Evolutionary conservation across 2,329 filamentous ascomycete species (phyloP).

Genomic region (Paecilomyces sp.): DNA sequence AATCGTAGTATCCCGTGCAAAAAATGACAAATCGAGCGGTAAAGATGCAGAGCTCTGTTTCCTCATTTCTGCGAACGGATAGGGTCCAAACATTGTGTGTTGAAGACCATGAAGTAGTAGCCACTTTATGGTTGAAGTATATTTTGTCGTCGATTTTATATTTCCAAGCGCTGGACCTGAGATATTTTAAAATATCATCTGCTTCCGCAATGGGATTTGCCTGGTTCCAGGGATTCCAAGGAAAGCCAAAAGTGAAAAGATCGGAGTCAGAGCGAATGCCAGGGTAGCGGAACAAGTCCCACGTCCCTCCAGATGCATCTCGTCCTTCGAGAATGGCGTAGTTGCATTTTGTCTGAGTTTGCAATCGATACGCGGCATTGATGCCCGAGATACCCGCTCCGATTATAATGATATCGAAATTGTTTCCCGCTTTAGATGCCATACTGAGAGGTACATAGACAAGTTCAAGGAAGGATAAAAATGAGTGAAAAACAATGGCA

Average conservation of each 20-base stretch:
- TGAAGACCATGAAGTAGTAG: slow-evolving; percentile 44
- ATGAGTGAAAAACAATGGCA: too few relatives aligned
- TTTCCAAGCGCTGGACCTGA: slow-evolving; percentile 40
- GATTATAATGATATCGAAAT: slow-evolving; percentile 52
- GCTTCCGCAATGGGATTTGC: slow-evolving; percentile 42
- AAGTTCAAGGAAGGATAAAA: too few relatives aligned
- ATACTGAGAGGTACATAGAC: too few relatives aligned
- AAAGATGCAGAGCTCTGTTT: slow-evolving; percentile 11
- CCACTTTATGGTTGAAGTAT: slow-evolving; percentile 42
- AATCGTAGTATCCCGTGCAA: slow-evolving; percentile 65
- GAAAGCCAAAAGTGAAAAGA: slow-evolving; percentile 53
- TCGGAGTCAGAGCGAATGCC: slow-evolving; percentile 57
- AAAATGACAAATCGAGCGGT: slow-evolving; percentile 43
- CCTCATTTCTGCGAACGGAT: slow-evolving; percentile 25
- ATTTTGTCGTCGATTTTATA: slow-evolving; percentile 48
- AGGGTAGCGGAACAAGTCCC: slow-evolving; percentile 66
- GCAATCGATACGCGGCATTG: slow-evolving; percentile 61
- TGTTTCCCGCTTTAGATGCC: too few relatives aligned
- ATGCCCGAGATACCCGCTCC: slow-evolving; percentile 66
- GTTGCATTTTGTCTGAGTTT: slow-evolving; percentile 46
- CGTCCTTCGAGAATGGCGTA: slow-evolving; percentile 62
- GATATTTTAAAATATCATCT: slow-evolving; percentile 44
- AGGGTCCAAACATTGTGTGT: slow-evolving; percentile 45
- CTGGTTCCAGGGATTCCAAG: slow-evolving; percentile 59
- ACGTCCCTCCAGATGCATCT: slow-evolving; percentile 60